A percentile compares a stretch with the other conserved stretches of the same genome.
phyloP scores from a whole-genome alignment of 2,329 filamentous ascomycete species.

The Calonectria leucothoes region DNA sequence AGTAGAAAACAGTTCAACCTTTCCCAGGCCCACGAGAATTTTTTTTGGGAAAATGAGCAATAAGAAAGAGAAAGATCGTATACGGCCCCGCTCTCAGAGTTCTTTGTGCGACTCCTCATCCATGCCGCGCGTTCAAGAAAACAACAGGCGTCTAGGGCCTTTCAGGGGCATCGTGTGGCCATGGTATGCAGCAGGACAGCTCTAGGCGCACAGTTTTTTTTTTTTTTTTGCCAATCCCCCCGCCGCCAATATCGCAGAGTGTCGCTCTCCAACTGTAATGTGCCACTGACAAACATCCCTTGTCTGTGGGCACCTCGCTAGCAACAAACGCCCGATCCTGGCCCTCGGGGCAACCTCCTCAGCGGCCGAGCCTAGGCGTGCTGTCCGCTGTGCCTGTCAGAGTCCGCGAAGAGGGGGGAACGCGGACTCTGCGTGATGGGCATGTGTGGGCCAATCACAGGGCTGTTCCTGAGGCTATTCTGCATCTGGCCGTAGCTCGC shows the following conservation, averaged over 20 bases:
- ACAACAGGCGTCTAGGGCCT: neutral
- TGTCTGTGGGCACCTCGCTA: neutral
- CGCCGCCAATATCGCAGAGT: slow-evolving; percentile 1
- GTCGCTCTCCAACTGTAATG: slow-evolving; percentile 1
- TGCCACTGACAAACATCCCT: neutral
- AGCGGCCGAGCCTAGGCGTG: slow-evolving; percentile 12
- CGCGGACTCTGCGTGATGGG: slow-evolving; percentile 23
- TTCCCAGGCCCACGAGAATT: slow-evolving; percentile 4
- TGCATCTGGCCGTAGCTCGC: slow-evolving; percentile 23
- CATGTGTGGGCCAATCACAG: slow-evolving; percentile 55
- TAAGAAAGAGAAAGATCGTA: neutral
- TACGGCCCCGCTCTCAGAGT: neutral
- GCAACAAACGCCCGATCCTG: slow-evolving; percentile 9
- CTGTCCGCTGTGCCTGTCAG: slow-evolving; percentile 12
- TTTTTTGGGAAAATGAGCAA: neutral
- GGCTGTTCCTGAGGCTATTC: slow-evolving; percentile 53
- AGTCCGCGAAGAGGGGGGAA: too few relatives aligned
- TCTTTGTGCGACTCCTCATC: neutral
- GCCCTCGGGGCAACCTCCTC: slow-evolving; percentile 26
- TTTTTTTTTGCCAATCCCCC: slow-evolving; percentile 1
- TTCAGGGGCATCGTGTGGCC: neutral
- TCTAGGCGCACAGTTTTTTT: neutral
- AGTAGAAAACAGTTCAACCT: slow-evolving; percentile 7
- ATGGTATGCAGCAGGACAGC: neutral
- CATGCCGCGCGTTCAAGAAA: slow-evolving; percentile 25